phyloP scores from a whole-genome alignment of 768 basidiomycete genomes.

The Phaffia tasmanica region DNA sequence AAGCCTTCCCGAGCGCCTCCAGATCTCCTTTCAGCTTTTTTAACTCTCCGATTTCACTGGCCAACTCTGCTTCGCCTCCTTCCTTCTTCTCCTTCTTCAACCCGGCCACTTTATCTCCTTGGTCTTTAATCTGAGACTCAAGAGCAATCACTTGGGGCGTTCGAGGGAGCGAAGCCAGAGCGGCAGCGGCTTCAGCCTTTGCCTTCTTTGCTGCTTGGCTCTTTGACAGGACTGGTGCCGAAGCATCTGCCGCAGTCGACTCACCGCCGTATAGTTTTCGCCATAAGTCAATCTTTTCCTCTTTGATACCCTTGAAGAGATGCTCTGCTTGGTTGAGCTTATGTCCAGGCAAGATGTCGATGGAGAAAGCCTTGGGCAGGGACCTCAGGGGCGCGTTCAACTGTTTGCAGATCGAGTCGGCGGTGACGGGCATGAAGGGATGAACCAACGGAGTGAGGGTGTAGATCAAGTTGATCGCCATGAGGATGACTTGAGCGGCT shows the following conservation, averaged over 20 bases:
- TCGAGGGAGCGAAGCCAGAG: slow-evolving; percentile 47
- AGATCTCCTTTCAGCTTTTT: slow-evolving; percentile 54
- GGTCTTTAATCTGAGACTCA: slow-evolving; percentile 62
- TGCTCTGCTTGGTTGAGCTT: slow-evolving; percentile 72
- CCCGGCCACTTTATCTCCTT: slow-evolving; percentile 60
- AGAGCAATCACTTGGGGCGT: slow-evolving; percentile 60
- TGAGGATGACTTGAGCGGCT: slow-evolving; percentile 79
- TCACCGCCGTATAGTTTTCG: slow-evolving; percentile 65
- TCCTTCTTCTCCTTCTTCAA: slow-evolving; percentile 44
- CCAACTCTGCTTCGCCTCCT: slow-evolving; percentile 40
- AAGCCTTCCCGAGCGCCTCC: slow-evolving; percentile 49
- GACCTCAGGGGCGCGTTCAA: slow-evolving; percentile 77
- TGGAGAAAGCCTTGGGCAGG: slow-evolving; percentile 57
- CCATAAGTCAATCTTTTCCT: slow-evolving; percentile 76
- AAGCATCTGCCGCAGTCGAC: slow-evolving; percentile 37
- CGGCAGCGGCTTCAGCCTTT: slow-evolving; percentile 37
- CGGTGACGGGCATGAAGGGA: slow-evolving; percentile 93
- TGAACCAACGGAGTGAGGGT: slow-evolving; percentile 70
- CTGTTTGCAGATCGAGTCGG: slow-evolving; percentile 66
- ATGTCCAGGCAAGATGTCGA: slow-evolving; percentile 81
- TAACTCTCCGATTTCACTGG: slow-evolving; percentile 44
- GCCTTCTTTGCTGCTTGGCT: slow-evolving; percentile 46
- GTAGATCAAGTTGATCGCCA: slow-evolving; percentile 87
- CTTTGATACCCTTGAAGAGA: slow-evolving; percentile 88
- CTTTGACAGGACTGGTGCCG: slow-evolving; percentile 30